Base-by-base conservation (phyloP, 768 basidiomycete genomes). In the Royoungia palumana region DNA sequence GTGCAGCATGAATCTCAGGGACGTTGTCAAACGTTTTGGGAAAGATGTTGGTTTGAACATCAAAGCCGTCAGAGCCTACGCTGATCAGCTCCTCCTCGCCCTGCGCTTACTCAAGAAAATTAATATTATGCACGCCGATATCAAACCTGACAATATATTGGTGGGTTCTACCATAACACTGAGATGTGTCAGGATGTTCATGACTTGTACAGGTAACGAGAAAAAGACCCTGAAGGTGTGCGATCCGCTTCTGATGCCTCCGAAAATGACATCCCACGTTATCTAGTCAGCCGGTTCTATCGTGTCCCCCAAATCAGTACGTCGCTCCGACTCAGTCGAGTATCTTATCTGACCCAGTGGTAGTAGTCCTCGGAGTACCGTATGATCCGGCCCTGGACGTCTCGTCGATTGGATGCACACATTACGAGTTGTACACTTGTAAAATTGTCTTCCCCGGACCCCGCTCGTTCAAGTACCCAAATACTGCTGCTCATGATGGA, bases 401-500 rank as follows among this genome's bases (percentile, higher is more conserved):
- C 27, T 98, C 96, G 96, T 95, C 94, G 9, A 85, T 95, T 50
- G 95, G 94, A 3, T 98, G 95, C 69, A 98, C 95, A 8, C 75
- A 98, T n/a, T 95, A 91, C 63, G 92, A 94, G 62, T 73, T 94
- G 14, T 95, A 93, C 71, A 94, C 93, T 2, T 92, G 92, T 66
- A 97, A 96, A 74, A 98, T 98, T 49, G 82, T 99, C 35, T 92
- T 98, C 68, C 96, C 96, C 0, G 95, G 95, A n/a, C n/a, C n/a
- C n/a, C n/a, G n/a, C n/a, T 12, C 83, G 93, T 32, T 90, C 90
- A 16, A 98, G 98, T 70, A 96, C 96, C 63, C 94, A 98, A 62
- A 98, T 98, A 94, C 75, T 97, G 17, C 75, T 92, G 46, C 81
- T 90, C 48, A 96, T 97, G 89, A 97, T 97, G 94, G 95, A 98